Percentiles rank a stretch among this genome's conserved stretches.
Conservation (phyloP, 2,329 filamentous ascomycete species). For the Talaromyces amestolkiae region DNA sequence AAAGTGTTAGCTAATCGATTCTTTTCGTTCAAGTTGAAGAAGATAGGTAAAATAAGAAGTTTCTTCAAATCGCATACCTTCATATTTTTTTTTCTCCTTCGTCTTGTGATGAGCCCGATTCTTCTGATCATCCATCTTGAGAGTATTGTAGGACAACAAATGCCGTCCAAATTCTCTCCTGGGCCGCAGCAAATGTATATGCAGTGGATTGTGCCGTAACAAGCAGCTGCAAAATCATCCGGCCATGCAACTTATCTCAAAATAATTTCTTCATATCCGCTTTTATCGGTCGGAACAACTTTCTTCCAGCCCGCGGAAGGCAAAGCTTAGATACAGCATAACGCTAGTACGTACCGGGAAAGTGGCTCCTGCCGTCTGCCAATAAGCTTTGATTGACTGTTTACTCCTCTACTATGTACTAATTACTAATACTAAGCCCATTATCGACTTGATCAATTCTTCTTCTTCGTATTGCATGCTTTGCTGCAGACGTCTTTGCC, state of each 20-base stretch:
- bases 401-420: neutral
- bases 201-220: constrained; percentile 4
- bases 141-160: neutral
- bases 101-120: constrained; percentile 82
- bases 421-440: neutral
- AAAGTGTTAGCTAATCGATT: neutral
- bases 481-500: neutral
- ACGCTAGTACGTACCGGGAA: neutral
- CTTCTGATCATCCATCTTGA: constrained; percentile 72
- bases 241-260: constrained; percentile 13
- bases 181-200: constrained; percentile 19
- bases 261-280: constrained; percentile 21
- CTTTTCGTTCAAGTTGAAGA: neutral
- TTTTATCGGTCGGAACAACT: constrained; percentile 19
- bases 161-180: constrained; percentile 15
- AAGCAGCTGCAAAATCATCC: neutral
- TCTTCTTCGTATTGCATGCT: neutral
- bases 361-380: neutral
- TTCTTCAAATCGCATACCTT: constrained; percentile 49
- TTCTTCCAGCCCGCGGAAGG: constrained; percentile 7
- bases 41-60: neutral
- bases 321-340: neutral
- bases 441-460: neutral
- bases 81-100: constrained; percentile 81
- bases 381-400: neutral